These are phyloP conservation scores for Boletus fagicola DNA, from an alignment of 768 basidiomycete species.

Conservation along the genomic window DNA sequence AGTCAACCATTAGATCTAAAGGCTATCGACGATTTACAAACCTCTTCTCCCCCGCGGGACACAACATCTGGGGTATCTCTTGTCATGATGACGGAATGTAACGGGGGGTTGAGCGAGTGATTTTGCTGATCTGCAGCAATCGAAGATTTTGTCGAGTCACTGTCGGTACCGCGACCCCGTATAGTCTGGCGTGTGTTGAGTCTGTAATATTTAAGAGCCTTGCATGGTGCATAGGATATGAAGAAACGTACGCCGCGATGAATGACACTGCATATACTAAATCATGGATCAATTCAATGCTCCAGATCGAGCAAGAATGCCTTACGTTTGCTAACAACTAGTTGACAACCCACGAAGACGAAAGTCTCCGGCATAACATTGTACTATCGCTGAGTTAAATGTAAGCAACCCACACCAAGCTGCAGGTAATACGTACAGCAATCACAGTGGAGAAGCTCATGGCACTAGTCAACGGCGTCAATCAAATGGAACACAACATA, in stretches of 20 bases:
- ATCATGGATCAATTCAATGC: conserved; percentile 3
- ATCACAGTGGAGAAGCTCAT: conserved; percentile 49
- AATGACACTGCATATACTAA: conserved; percentile 63
- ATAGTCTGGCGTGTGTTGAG: conserved; percentile 61
- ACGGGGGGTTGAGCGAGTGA: background rate
- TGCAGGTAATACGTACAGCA: conserved; percentile 40
- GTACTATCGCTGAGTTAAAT: conserved; percentile 41
- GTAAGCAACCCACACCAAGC: background rate
- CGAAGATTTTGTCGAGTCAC: conserved; percentile 23
- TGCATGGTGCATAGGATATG: background rate
- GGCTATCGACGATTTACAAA: background rate
- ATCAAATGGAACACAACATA: background rate
- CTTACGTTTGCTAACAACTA: conserved; percentile 65
- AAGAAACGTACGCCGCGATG: conserved; percentile 53
- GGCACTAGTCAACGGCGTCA: conserved; percentile 20
- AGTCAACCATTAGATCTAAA: background rate
- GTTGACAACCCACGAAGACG: conserved; percentile 59
- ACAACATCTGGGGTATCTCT: background rate
- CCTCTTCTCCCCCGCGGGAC: conserved; percentile 1
- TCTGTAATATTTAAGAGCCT: conserved; percentile 33
- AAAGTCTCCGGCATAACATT: conserved; percentile 53
- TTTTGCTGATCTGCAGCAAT: conserved; percentile 15
- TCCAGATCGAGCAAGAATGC: background rate
- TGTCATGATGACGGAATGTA: background rate
- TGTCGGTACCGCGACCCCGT: conserved; percentile 55